Evolutionary conservation across 2,329 filamentous ascomycete genomes (phyloP).

Genomic region (Aspergillus persii): DNA sequence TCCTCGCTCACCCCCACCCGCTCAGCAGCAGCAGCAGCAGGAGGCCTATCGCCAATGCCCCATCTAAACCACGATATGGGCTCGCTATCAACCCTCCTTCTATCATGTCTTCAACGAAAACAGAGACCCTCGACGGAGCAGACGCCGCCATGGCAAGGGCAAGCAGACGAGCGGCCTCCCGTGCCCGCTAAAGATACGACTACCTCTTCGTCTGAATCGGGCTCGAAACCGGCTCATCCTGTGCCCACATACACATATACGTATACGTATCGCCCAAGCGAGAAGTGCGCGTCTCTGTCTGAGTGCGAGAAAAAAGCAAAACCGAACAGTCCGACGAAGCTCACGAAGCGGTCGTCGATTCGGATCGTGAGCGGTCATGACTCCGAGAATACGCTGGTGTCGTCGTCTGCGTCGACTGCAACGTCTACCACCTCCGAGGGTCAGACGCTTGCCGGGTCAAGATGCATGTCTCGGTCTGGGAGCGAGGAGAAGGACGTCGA

Average conservation of each 20-base stretch:
- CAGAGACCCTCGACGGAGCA: background rate
- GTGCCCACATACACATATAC: background rate
- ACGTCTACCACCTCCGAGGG: background rate
- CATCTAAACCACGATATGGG: background rate
- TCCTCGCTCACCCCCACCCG: background rate
- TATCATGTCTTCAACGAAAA: background rate
- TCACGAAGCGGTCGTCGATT: constrained; percentile 11
- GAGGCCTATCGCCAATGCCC: background rate
- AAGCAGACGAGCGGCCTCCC: background rate
- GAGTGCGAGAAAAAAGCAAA: background rate
- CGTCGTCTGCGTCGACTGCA: background rate
- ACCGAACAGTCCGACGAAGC: too few relatives aligned
- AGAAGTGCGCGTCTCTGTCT: background rate
- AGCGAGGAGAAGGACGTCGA: background rate
- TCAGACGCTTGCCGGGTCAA: background rate
- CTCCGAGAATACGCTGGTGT: constrained; percentile 4
- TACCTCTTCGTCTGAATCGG: background rate
- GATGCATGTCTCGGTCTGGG: background rate
- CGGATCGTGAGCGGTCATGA: constrained; percentile 15
- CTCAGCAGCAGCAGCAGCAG: too few relatives aligned
- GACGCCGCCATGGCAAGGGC: too few relatives aligned
- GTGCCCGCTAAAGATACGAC: background rate
- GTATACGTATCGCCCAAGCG: background rate
- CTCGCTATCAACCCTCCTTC: background rate
- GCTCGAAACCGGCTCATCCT: background rate